Evolutionary conservation across 2,329 filamentous ascomycete species (phyloP).

Genomic region (Lasiodiplodia gonubiensis): DNA sequence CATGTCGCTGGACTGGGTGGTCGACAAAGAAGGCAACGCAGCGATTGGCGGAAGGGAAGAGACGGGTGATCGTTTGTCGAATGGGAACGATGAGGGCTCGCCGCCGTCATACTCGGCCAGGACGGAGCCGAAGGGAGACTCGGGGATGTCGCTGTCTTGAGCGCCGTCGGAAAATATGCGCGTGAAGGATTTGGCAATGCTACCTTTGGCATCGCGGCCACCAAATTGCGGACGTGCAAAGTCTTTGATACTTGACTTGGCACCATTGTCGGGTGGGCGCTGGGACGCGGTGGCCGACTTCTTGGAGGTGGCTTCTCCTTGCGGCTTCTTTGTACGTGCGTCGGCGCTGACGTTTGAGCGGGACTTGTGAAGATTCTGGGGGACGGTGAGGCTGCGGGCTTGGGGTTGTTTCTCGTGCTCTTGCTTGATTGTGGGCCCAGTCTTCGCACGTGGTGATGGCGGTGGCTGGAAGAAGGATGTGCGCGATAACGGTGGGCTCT

Average conservation of each 20-base stretch:
- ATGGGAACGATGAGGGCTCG: background rate
- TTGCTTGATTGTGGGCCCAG: background rate
- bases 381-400: conserved; percentile 15
- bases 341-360: background rate
- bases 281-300: background rate
- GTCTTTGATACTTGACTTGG: background rate
- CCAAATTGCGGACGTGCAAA: too few relatives aligned
- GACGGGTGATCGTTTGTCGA: background rate
- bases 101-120: background rate
- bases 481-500: background rate
- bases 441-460: background rate
- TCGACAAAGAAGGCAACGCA: background rate
- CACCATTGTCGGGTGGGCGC: background rate
- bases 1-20: background rate
- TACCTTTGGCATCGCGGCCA: background rate
- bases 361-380: background rate
- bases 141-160: conserved; percentile 4
- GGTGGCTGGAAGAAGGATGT: conserved; percentile 10
- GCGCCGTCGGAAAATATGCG: conserved; percentile 21
- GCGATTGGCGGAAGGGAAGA: background rate
- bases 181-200: conserved; percentile 6
- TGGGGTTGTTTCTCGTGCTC: background rate
- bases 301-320: background rate
- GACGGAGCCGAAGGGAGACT: conserved; percentile 23
- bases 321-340: background rate